A percentile compares a stretch with the other conserved stretches of the same genome.
Evolutionary conservation across 257 asterid genomes (phyloP).

Genomic region (Primulina huaijiensis): DNA sequence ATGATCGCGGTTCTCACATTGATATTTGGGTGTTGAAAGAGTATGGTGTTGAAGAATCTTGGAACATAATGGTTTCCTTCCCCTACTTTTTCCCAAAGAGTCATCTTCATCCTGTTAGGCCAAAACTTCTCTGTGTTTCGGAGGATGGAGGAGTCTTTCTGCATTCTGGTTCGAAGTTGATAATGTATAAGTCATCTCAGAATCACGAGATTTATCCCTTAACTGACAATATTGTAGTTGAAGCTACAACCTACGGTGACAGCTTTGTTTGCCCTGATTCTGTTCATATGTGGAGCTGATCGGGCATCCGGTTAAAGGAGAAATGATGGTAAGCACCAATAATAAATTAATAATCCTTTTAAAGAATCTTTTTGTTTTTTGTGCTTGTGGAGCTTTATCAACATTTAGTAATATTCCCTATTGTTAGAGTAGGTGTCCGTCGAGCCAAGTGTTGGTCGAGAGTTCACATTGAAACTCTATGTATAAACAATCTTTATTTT

Average conservation of each 20-base stretch:
- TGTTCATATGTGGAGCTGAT: background rate
- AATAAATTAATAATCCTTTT: too few species aligned
- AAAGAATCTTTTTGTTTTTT: too few species aligned
- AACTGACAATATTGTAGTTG: background rate
- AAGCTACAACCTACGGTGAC: slow-evolving; percentile 26
- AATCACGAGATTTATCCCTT: background rate
- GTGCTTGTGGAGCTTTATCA: too few species aligned
- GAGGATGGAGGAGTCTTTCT: slow-evolving; percentile 23
- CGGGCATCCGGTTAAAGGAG: too few species aligned
- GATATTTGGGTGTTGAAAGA: slow-evolving; percentile 45
- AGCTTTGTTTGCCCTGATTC: slow-evolving; percentile 27
- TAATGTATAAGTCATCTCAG: slow-evolving; percentile 18
- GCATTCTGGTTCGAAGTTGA: slow-evolving; percentile 4
- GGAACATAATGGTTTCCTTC: slow-evolving; percentile 29
- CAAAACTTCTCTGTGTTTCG: slow-evolving; percentile 25
- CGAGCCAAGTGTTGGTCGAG: too few species aligned
- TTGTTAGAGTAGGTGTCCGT: too few species aligned
- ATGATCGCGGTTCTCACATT: background rate
- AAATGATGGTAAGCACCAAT: too few species aligned
- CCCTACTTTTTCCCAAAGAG: background rate
- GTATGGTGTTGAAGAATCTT: slow-evolving; percentile 33
- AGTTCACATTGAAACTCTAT: too few species aligned
- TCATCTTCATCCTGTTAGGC: background rate
- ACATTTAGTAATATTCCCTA: too few species aligned
- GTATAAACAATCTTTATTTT: too few species aligned